Conservation (phyloP, 176 grass and related monocot species). For the Hordeum marinum region DNA sequence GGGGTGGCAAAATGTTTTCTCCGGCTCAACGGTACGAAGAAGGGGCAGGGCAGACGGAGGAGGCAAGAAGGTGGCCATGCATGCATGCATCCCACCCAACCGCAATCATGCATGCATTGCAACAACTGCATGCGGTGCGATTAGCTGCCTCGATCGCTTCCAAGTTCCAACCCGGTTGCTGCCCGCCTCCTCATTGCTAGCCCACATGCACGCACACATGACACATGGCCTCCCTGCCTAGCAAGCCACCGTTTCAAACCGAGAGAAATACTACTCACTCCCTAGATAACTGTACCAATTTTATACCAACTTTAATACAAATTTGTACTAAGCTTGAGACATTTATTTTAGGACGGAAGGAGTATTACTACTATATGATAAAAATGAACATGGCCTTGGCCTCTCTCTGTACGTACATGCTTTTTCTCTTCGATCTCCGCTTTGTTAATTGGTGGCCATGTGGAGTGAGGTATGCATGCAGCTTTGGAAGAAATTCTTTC, state of each 20-base stretch:
- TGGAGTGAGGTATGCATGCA: slow-evolving; percentile 52
- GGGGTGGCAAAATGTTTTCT: background rate
- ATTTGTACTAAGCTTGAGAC: too few species aligned
- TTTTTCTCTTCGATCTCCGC: background rate
- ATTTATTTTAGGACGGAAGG: too few species aligned
- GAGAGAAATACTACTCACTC: background rate
- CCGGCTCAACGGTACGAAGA: background rate
- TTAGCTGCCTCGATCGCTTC: slow-evolving; percentile 23
- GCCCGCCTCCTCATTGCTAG: background rate
- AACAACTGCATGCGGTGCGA: slow-evolving; percentile 17
- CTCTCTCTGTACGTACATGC: background rate
- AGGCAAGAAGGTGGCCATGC: slow-evolving; percentile 14
- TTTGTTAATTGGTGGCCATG: slow-evolving; percentile 63
- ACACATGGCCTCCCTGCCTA: slow-evolving; percentile 54
- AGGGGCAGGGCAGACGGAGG: background rate
- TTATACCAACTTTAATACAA: too few species aligned
- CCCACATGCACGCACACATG: slow-evolving; percentile 81
- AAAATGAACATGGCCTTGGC: slow-evolving; percentile 45
- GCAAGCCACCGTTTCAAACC: background rate
- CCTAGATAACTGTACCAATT: too few species aligned
- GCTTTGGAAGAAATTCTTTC: slow-evolving; percentile 1
- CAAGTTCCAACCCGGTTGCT: slow-evolving; percentile 27
- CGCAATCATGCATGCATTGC: slow-evolving; percentile 36
- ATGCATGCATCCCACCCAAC: background rate
- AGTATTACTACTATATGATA: background rate